A percentile compares a stretch with the other conserved stretches of the same genome.
Conservation (phyloP, 2,329 filamentous ascomycete genomes). For the Beauveria brongniartii region DNA sequence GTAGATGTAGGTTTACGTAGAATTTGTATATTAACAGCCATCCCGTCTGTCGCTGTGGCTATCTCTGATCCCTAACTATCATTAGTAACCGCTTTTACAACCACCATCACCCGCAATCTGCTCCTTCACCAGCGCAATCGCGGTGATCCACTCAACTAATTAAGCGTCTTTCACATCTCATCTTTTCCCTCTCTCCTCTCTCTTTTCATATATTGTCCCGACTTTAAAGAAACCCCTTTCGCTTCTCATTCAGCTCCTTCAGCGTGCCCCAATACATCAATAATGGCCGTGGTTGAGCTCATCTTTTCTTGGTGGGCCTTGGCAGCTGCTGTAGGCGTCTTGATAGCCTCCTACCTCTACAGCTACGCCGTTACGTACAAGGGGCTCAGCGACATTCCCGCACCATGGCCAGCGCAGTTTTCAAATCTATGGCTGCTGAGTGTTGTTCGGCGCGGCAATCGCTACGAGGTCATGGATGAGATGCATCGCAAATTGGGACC, state of each 20-base stretch:
- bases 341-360: constrained; percentile 48
- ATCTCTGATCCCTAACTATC: background rate
- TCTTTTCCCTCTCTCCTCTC: background rate
- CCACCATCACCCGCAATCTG: background rate
- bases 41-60: background rate
- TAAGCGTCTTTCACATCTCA: background rate
- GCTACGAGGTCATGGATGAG: constrained; percentile 58
- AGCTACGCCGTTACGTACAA: constrained; percentile 50
- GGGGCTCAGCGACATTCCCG: constrained; percentile 47
- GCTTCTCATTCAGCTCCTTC: background rate
- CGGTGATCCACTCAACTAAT: background rate
- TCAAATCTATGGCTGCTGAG: constrained; percentile 74
- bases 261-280: no score
- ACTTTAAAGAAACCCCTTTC: background rate
- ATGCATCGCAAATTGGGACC: constrained; percentile 69
- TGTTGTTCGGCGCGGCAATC: constrained; percentile 55
- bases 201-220: no score
- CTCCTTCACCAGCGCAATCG: background rate
- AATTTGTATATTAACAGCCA: background rate
- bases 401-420: constrained; percentile 56
- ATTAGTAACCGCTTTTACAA: background rate
- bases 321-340: constrained; percentile 35
- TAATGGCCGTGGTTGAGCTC: constrained; percentile 24
- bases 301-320: constrained; percentile 39
- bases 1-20: background rate